phyloP scores from a whole-genome alignment of 179 eudicot genomes.

The Nepenthes alata region DNA sequence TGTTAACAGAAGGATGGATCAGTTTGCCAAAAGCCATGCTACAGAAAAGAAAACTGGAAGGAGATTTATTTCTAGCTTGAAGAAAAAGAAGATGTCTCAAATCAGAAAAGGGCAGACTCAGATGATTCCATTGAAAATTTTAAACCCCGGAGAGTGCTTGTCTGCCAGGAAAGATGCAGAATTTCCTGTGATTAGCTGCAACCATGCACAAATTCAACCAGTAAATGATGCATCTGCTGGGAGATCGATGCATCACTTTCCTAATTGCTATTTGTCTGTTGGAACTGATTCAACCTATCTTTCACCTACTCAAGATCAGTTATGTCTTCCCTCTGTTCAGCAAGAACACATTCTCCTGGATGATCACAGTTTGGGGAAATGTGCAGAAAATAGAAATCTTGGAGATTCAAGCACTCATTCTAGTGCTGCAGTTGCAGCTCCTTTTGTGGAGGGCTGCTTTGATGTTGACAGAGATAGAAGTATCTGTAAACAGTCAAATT shows the following conservation, averaged over 20 bases:
- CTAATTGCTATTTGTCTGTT: constrained; percentile 1
- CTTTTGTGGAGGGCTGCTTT: too few relatives aligned
- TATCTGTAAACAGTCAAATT: neutral
- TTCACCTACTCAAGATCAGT: constrained; percentile 7
- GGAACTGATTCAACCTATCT: constrained; percentile 3
- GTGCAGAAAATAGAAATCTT: constrained; percentile 2
- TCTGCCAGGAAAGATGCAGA: constrained; percentile 1
- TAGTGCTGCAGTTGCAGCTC: neutral
- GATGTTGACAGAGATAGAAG: constrained; percentile 3
- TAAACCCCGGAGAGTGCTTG: constrained; percentile 6
- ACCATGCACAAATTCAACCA: constrained; percentile 1
- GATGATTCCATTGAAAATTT: constrained; percentile 5
- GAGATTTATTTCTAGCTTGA: constrained; percentile 11
- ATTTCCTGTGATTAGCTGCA: too few relatives aligned
- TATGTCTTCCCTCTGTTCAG: constrained; percentile 3
- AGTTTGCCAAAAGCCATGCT: constrained; percentile 2
- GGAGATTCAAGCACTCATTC: constrained; percentile 7
- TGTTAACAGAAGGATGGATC: too few relatives aligned
- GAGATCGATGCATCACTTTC: neutral
- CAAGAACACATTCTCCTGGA: constrained; percentile 1
- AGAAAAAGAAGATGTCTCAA: constrained; percentile 12
- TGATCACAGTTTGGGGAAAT: constrained; percentile 1
- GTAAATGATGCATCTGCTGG: constrained; percentile 1
- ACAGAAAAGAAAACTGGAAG: constrained; percentile 9
- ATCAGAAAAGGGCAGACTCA: constrained; percentile 9